phyloP scores from a whole-genome alignment of 148 eudicot species.

The Rhododendron simsii region DNA sequence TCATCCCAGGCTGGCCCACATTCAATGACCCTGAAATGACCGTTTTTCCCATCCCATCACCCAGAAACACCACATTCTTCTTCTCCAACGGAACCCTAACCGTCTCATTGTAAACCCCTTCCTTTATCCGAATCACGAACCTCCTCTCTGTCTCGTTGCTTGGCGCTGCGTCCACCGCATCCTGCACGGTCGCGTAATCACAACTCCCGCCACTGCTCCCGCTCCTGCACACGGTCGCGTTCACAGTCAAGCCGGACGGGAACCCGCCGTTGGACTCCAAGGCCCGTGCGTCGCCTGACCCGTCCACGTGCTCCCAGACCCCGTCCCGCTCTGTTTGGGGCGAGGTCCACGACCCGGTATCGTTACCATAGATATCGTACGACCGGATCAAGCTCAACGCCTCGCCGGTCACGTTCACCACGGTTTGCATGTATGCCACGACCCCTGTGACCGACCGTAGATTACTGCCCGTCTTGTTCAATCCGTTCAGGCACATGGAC shows the following conservation, averaged over 20 bases:
- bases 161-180: slow-evolving; percentile 63
- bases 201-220: slow-evolving; percentile 17
- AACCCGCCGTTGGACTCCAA: slow-evolving; percentile 25
- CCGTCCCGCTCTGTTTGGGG: slow-evolving; percentile 69
- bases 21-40: slow-evolving; percentile 60
- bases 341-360: slow-evolving; percentile 42
- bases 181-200: slow-evolving; percentile 46
- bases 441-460: slow-evolving; percentile 27
- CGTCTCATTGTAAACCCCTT: slow-evolving; percentile 74
- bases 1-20: slow-evolving; percentile 52
- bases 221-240: slow-evolving; percentile 59
- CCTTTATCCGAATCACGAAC: slow-evolving; percentile 56
- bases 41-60: slow-evolving; percentile 85
- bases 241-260: slow-evolving; percentile 21
- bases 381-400: slow-evolving; percentile 55
- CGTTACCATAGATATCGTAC: slow-evolving; percentile 39
- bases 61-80: slow-evolving; percentile 69
- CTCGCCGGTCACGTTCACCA: slow-evolving; percentile 42
- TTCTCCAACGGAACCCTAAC: slow-evolving; percentile 66
- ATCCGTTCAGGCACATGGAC: slow-evolving; percentile 61
- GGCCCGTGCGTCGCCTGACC: not conserved
- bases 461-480: slow-evolving; percentile 50
- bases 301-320: slow-evolving; percentile 49
- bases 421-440: slow-evolving; percentile 36
- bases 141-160: slow-evolving; percentile 18